Conservation (phyloP, 2,329 filamentous ascomycete species). For the Xylariaceae sp. region DNA sequence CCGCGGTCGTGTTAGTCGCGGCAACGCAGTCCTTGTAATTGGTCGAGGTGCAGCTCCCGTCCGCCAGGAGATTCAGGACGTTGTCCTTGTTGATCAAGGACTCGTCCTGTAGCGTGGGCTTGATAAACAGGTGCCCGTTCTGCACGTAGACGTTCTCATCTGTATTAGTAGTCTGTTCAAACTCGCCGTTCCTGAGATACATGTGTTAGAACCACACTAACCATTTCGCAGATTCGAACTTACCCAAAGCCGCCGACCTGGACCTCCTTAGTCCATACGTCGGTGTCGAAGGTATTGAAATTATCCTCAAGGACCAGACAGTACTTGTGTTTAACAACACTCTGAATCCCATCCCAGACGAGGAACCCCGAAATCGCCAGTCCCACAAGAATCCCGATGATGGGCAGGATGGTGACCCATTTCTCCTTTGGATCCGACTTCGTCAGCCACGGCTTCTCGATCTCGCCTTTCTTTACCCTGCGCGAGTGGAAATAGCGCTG, state of each 20-base stretch:
- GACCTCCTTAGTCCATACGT: constrained; percentile 70
- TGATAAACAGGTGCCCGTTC: constrained; percentile 67
- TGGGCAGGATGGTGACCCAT: constrained; percentile 77
- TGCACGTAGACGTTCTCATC: constrained; percentile 73
- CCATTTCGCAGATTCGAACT: constrained; percentile 28
- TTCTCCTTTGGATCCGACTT: constrained; percentile 74
- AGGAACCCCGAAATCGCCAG: constrained; percentile 65
- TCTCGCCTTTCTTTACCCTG: constrained; percentile 65
- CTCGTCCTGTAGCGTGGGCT: constrained; percentile 70
- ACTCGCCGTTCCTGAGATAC: constrained; percentile 66
- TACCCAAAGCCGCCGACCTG: constrained; percentile 74
- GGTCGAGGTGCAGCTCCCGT: constrained; percentile 64
- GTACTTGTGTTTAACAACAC: constrained; percentile 71
- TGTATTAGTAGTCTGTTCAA: constrained; percentile 67
- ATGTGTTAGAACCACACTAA: constrained; percentile 13
- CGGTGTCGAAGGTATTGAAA: constrained; percentile 55
- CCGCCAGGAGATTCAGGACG: constrained; percentile 61
- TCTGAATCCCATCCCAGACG: constrained; percentile 68
- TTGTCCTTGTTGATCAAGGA: constrained; percentile 61
- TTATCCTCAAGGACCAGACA: constrained; percentile 64
- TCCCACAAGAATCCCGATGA: constrained; percentile 67
- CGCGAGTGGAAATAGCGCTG: constrained; percentile 69
- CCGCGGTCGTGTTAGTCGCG: constrained; percentile 64
- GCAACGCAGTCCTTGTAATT: constrained; percentile 60
- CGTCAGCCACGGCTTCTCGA: constrained; percentile 74